These are phyloP conservation scores for Hyaloscypha variabilis DNA, from an alignment of 495 filamentous ascomycete genomes.

Conservation along the genomic window DNA sequence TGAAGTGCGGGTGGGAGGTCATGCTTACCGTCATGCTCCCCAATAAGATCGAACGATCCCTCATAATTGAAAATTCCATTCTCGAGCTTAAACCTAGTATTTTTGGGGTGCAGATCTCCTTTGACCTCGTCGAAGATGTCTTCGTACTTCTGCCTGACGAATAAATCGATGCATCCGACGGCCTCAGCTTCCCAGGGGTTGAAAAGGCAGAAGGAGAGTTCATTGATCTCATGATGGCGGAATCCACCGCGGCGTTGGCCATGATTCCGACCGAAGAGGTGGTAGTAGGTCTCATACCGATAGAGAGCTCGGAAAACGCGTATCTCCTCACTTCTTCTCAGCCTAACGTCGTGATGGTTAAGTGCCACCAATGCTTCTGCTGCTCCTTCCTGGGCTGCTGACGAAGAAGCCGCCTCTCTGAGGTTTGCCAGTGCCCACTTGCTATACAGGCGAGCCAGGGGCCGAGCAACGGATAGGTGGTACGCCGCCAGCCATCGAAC, in stretches of 20 bases:
- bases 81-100: not conserved
- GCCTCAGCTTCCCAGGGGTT: constrained; percentile 5
- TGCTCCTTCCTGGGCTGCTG: not conserved
- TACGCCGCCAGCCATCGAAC: constrained; percentile 2
- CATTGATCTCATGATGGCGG: constrained; percentile 6
- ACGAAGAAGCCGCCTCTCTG: constrained; percentile 1
- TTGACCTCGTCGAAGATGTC: constrained; percentile 1
- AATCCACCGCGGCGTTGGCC: not conserved
- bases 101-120: not conserved
- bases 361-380: not conserved
- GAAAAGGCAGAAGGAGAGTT: constrained; percentile 8
- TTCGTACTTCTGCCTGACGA: constrained; percentile 8
- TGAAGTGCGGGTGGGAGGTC: too few species aligned
- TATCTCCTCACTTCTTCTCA: constrained; percentile 6
- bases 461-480: constrained; percentile 8
- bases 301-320: constrained; percentile 2
- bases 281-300: constrained; percentile 6
- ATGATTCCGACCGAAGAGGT: constrained; percentile 7
- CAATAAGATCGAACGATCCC: constrained; percentile 6
- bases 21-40: constrained; percentile 1
- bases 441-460: constrained; percentile 1
- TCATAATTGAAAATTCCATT: constrained; percentile 1
- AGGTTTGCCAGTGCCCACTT: constrained; percentile 5
- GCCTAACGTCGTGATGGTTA: not conserved
- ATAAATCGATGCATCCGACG: constrained; percentile 5